Percentiles rank a stretch among this genome's conserved stretches.
These are phyloP conservation scores for Floccularia luteovirens DNA, from an alignment of 768 basidiomycete species.

Conservation along the genomic window DNA sequence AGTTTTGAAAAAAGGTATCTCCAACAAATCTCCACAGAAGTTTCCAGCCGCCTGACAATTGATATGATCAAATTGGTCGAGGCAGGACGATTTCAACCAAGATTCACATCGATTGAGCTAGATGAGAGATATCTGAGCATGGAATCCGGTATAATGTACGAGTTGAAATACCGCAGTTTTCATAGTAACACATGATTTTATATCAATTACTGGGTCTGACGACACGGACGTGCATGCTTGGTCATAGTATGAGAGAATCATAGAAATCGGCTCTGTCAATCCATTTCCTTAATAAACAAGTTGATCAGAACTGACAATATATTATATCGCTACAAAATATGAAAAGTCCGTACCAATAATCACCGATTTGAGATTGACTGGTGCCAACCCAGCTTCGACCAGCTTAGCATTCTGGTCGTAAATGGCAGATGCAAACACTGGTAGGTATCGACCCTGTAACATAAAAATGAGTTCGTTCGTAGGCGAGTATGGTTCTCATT, in stretches of 20 bases:
- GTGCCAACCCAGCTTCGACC: constrained; percentile 39
- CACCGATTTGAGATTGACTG: constrained; percentile 62
- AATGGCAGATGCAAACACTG: constrained; percentile 69
- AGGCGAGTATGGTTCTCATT: constrained; percentile 12
- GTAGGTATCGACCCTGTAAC: constrained; percentile 57
- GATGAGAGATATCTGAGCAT: constrained; percentile 15
- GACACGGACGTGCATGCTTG: constrained; percentile 49
- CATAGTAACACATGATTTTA: constrained; percentile 29
- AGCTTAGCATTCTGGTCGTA: constrained; percentile 63
- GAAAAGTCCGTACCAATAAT: constrained; percentile 46
- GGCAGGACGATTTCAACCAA: not conserved
- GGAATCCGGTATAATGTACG: constrained; percentile 23
- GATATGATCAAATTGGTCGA: not conserved
- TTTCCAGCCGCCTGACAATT: not conserved
- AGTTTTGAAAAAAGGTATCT: constrained; percentile 36
- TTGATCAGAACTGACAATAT: not conserved
- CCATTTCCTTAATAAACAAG: too few relatives aligned
- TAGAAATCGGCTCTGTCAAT: constrained; percentile 46
- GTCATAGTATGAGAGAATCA: constrained; percentile 31
- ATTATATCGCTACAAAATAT: not conserved
- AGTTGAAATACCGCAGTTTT: constrained; percentile 13
- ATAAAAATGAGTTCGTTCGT: not conserved
- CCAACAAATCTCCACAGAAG: constrained; percentile 16
- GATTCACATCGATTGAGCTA: not conserved
- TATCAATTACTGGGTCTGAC: constrained; percentile 35